Percentiles rank a stretch among this genome's conserved stretches.
phyloP scores from a whole-genome alignment of 768 basidiomycete genomes.

The Tylopilus vinaceipallidus region DNA sequence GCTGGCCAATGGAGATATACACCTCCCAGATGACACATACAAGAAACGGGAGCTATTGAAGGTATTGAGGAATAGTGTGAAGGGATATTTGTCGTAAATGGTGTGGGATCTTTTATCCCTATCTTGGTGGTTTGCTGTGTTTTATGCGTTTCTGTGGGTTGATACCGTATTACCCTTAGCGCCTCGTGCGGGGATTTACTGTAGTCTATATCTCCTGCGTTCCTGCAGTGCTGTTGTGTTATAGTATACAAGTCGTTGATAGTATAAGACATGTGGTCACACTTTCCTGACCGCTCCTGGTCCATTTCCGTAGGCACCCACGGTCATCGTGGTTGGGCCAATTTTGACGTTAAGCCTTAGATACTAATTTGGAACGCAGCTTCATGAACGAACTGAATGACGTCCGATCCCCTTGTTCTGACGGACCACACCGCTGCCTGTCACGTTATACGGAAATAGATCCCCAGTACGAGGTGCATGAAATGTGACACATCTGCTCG shows the following conservation, averaged over 20 bases:
- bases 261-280: not conserved
- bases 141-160: conserved; percentile 3
- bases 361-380: too few species aligned
- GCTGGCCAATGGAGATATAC: conserved; percentile 51
- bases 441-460: too few species aligned
- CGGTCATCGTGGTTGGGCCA: too few species aligned
- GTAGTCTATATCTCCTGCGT: conserved; percentile 6
- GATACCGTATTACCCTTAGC: conserved; percentile 1
- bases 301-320: too few species aligned
- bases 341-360: too few species aligned
- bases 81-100: conserved; percentile 23
- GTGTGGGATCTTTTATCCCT: not conserved
- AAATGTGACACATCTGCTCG: too few species aligned
- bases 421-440: too few species aligned
- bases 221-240: conserved; percentile 1
- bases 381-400: too few species aligned
- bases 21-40: conserved; percentile 53
- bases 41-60: conserved; percentile 52
- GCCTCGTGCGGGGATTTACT: not conserved
- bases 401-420: too few species aligned
- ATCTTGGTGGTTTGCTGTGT: conserved; percentile 10
- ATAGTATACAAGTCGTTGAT: conserved; percentile 6
- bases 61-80: conserved; percentile 48
- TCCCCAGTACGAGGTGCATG: too few species aligned
- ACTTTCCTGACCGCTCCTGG: too few species aligned